phyloP scores from a whole-genome alignment of 495 filamentous ascomycete species.

The Elaphomyces granulatus region DNA sequence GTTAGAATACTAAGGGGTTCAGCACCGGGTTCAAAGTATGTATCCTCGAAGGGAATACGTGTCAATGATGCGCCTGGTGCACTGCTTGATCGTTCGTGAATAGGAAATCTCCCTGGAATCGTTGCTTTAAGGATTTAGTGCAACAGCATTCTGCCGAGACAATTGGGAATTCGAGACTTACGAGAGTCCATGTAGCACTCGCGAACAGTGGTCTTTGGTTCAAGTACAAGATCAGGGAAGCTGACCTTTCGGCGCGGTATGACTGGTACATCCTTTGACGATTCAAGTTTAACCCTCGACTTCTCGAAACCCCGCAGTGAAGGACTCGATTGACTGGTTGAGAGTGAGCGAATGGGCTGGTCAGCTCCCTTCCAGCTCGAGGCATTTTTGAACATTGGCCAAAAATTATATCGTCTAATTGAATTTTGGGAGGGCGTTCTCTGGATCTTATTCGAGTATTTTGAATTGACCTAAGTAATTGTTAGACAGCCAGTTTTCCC shows the following conservation, averaged over 20 bases:
- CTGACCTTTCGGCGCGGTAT: slow-evolving; percentile 36
- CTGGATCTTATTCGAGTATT: no score
- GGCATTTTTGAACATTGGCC: slow-evolving; percentile 3
- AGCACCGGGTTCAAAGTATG: slow-evolving; percentile 17
- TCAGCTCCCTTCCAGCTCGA: background rate
- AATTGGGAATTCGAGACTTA: slow-evolving; percentile 28
- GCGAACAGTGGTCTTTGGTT: slow-evolving; percentile 50
- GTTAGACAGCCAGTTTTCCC: no score
- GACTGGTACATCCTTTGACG: background rate
- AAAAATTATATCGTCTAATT: slow-evolving; percentile 7
- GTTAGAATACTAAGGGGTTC: slow-evolving; percentile 12
- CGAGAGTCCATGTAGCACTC: slow-evolving; percentile 59
- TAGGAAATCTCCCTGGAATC: slow-evolving; percentile 51
- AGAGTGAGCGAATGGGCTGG: background rate
- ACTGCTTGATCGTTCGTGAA: slow-evolving; percentile 54
- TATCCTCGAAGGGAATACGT: slow-evolving; percentile 27
- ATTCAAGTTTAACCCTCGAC: background rate
- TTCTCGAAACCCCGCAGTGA: background rate
- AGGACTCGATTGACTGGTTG: slow-evolving; percentile 1
- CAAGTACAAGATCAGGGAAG: slow-evolving; percentile 42
- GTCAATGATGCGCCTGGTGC: slow-evolving; percentile 31
- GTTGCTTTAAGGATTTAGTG: slow-evolving; percentile 42
- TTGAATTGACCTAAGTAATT: no score
- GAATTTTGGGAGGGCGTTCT: no score
- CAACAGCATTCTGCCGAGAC: slow-evolving; percentile 7